Evolutionary conservation across 2,329 filamentous ascomycete genomes (phyloP).

Genomic region (Ceratocystis variospora): DNA sequence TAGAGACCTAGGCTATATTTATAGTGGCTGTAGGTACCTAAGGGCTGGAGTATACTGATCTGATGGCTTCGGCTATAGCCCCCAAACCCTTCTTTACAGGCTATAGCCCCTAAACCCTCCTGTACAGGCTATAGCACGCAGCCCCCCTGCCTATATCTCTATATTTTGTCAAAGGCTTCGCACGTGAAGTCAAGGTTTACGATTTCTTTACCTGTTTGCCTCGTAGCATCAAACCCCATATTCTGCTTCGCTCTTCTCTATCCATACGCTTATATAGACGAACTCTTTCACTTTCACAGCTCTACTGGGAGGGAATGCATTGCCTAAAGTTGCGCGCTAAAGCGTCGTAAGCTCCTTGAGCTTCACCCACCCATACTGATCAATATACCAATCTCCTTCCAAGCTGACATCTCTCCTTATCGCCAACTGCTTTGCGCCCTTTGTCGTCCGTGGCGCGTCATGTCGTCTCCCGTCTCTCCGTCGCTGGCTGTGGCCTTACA

Average conservation of each 20-base stretch:
- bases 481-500: neutral
- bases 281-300: neutral
- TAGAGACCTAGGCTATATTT: no score
- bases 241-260: neutral
- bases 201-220: no score
- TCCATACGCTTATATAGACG: neutral
- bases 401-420: neutral
- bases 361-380: neutral
- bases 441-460: neutral
- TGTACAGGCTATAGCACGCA: no score
- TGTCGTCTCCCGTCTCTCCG: conserved; percentile 3
- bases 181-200: no score
- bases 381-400: neutral
- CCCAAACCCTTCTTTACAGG: no score
- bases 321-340: neutral
- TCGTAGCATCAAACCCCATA: neutral
- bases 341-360: conserved; percentile 1
- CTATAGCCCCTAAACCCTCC: no score
- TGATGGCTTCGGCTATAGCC: no score
- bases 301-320: neutral
- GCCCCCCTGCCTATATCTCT: no score
- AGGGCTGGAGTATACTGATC: no score
- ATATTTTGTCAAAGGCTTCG: no score
- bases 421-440: neutral
- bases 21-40: no score